Conservation (phyloP, 768 basidiomycete genomes). For the Leucocoprinus birnbaumii region DNA sequence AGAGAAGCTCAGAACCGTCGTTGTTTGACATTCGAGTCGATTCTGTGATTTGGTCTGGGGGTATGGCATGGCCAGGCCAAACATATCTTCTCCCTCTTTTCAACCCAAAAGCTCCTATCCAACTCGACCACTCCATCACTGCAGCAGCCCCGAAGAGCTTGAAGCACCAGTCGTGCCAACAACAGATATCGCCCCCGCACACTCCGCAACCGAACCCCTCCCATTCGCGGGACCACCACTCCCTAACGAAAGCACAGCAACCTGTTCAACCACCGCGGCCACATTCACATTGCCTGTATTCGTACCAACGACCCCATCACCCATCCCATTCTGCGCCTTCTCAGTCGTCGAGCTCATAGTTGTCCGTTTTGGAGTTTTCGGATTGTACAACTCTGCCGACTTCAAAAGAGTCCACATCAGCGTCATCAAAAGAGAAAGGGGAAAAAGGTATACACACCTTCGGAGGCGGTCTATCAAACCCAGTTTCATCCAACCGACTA, state of each 20-base stretch:
- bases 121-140: background rate
- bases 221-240: background rate
- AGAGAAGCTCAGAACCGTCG: too few relatives aligned
- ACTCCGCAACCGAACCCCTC: background rate
- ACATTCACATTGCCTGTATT: constrained; percentile 23
- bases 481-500: constrained; percentile 38
- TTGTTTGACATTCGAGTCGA: too few relatives aligned
- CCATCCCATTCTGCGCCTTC: constrained; percentile 21
- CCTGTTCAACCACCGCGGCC: constrained; percentile 32
- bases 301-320: background rate
- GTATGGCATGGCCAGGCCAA: too few relatives aligned
- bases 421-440: too few relatives aligned
- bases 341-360: constrained; percentile 19
- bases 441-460: constrained; percentile 40
- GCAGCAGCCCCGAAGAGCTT: background rate
- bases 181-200: background rate
- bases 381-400: constrained; percentile 33
- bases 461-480: constrained; percentile 44
- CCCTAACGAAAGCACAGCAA: constrained; percentile 31
- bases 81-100: too few relatives aligned
- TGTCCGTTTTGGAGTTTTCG: constrained; percentile 26
- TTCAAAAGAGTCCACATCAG: constrained; percentile 5
- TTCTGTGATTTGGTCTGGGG: too few relatives aligned
- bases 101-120: background rate
- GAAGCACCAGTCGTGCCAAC: background rate